These are phyloP conservation scores for Pseudoturritis turrita DNA, from an alignment of 345 rosid genomes.

Conservation along the genomic window DNA sequence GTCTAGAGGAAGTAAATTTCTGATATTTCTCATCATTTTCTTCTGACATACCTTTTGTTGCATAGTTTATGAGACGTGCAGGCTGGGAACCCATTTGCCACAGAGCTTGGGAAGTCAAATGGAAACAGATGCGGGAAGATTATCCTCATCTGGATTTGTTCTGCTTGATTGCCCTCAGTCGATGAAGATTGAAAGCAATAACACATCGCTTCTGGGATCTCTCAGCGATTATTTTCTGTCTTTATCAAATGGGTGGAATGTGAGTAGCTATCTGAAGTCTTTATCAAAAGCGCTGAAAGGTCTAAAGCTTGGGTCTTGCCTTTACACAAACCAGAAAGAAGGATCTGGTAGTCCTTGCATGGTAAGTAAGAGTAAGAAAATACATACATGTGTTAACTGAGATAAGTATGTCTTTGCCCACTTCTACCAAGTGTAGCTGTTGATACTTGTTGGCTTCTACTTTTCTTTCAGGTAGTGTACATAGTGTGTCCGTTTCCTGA, in stretches of 20 bases:
- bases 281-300: conserved; percentile 84
- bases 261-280: conserved; percentile 91
- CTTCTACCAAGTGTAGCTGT: conserved; percentile 6
- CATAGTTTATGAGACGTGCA: conserved; percentile 91
- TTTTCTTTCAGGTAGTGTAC: conserved; percentile 70
- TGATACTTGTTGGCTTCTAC: conserved; percentile 16
- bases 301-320: conserved; percentile 61
- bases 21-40: not conserved
- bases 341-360: conserved; percentile 67
- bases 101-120: conserved; percentile 74
- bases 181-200: conserved; percentile 94
- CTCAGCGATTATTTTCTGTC: conserved; percentile 94
- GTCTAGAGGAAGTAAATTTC: not conserved
- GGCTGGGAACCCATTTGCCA: conserved; percentile 91
- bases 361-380: conserved; percentile 47
- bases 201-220: conserved; percentile 93
- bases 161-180: conserved; percentile 95
- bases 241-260: conserved; percentile 97
- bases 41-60: conserved; percentile 15
- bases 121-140: conserved; percentile 75
- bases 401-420: not conserved
- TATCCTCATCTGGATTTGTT: conserved; percentile 72
- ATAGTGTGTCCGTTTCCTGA: conserved; percentile 99
- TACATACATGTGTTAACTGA: not conserved
- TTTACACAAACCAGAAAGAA: conserved; percentile 75